phyloP scores from a whole-genome alignment of 352 stramenopile genomes.

The Thalassiosira exigua region DNA sequence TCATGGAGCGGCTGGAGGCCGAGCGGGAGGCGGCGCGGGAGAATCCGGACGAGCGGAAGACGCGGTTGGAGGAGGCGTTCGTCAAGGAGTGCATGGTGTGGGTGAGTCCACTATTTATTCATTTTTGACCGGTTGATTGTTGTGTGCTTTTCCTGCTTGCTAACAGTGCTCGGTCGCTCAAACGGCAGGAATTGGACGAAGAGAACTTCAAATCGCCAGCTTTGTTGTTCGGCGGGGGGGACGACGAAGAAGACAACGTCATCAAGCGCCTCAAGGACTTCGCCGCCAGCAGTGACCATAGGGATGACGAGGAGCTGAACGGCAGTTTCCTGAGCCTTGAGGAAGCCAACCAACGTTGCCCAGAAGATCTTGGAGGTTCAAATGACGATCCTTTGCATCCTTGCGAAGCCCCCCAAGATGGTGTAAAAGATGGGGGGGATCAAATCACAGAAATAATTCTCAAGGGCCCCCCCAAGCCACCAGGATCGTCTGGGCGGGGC shows the following conservation, averaged over 20 bases:
- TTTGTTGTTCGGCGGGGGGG: background rate
- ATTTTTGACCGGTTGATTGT: background rate
- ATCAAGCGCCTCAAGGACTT: background rate
- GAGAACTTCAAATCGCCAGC: conserved; percentile 12
- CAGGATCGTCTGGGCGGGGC: too few relatives aligned
- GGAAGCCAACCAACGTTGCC: too few relatives aligned
- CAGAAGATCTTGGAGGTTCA: too few relatives aligned
- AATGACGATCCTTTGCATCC: too few relatives aligned
- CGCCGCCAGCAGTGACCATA: too few relatives aligned
- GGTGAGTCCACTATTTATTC: conserved; percentile 7
- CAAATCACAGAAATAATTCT: too few relatives aligned
- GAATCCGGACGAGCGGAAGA: conserved; percentile 13
- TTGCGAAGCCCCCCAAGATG: too few relatives aligned
- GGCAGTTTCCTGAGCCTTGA: too few relatives aligned
- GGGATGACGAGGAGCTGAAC: too few relatives aligned
- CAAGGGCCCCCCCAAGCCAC: too few relatives aligned
- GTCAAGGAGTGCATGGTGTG: conserved; percentile 30
- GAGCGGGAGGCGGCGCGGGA: conserved; percentile 16
- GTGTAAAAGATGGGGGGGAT: too few relatives aligned
- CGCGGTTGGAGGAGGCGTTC: conserved; percentile 33
- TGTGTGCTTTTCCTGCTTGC: background rate
- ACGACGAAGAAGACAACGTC: background rate
- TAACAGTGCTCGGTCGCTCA: background rate
- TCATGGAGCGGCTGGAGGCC: conserved; percentile 22
- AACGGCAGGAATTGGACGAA: background rate